Evolutionary conservation across 441 rosid genomes (phyloP), one percentile per base, ranked within the genome.

Genomic region (Pelargonium myrrhifolium): DNA sequence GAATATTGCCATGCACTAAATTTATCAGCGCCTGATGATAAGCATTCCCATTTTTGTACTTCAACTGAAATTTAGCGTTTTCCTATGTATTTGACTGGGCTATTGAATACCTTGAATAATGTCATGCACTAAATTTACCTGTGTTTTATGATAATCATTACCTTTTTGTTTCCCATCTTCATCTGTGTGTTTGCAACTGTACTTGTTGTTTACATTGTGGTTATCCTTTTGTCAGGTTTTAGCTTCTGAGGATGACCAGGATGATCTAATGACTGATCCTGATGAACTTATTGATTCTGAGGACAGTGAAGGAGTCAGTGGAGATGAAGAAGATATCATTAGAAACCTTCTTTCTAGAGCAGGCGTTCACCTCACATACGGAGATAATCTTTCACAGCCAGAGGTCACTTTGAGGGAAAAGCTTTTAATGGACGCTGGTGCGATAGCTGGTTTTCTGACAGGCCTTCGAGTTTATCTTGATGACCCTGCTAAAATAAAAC

Each of bases 371-470:
- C 89, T 95, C 68, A 80, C 96, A 2, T 90, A 89, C 72, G 92
- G 95, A 68, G 99, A 95, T 76, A 92, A 89, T 87, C 80, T 84
- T 74, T 89, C 97, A 67, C 90, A 90, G 60, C 98, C 96, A 53
- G 93, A 90, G 83, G 98, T 92, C 71, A 95, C 97, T 26, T 83
- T 95, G 66, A 86, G 97, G 68, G 98, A 92, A 78, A 92, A 90
- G 85, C 98, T 92, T 82, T 80, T 92, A 64, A 95, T 92, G 96
- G 99, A 95, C 81, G 99, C 98, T 55, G 96, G 99, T 59, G 97
- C 99, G 10, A 90, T 92, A 77, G 96, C 98, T 68, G 97, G 98
- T 73, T 92, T 95, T 84, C 85, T 92, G 69, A 89, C 97, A 20
- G 99, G 97, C 47, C 83, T 95, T 73, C 99, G 99, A 51, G 89